Evolutionary conservation across 2,329 filamentous ascomycete genomes (phyloP).

Genomic region (Diaporthe sp.): DNA sequence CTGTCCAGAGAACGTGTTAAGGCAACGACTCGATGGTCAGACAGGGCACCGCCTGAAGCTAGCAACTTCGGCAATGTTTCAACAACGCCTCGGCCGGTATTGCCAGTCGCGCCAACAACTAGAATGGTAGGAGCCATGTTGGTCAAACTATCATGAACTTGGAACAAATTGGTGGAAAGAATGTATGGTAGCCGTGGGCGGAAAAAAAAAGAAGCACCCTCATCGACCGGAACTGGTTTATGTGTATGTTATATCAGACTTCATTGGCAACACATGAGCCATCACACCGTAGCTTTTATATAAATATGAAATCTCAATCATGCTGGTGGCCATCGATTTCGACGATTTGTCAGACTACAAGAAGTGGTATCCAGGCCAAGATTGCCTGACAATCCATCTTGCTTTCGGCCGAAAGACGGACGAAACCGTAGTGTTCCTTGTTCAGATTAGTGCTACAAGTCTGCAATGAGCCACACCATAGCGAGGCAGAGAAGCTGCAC

Average conservation of each 20-base stretch:
- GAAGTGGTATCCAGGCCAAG: neutral
- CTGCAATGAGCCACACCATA: neutral
- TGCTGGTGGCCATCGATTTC: neutral
- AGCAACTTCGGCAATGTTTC: conserved; percentile 22
- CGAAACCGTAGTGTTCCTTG: neutral
- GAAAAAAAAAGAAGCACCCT: neutral
- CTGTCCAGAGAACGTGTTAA: neutral
- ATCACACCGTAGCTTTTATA: neutral
- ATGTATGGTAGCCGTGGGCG: neutral
- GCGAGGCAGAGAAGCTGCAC: neutral
- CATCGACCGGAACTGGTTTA: neutral
- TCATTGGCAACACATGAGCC: neutral
- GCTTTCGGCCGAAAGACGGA: neutral
- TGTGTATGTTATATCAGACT: neutral
- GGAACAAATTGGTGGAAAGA: neutral
- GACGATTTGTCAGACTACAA: neutral
- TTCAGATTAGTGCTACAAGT: neutral
- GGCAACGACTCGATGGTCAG: neutral
- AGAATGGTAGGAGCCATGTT: conserved; percentile 13
- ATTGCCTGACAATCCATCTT: neutral
- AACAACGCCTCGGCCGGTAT: conserved; percentile 15
- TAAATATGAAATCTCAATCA: neutral
- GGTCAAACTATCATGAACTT: neutral
- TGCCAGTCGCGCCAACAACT: conserved; percentile 21
- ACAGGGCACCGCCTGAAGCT: neutral